Base-by-base conservation (phyloP, 140 eudicot species). In the Flaveria floridana region DNA sequence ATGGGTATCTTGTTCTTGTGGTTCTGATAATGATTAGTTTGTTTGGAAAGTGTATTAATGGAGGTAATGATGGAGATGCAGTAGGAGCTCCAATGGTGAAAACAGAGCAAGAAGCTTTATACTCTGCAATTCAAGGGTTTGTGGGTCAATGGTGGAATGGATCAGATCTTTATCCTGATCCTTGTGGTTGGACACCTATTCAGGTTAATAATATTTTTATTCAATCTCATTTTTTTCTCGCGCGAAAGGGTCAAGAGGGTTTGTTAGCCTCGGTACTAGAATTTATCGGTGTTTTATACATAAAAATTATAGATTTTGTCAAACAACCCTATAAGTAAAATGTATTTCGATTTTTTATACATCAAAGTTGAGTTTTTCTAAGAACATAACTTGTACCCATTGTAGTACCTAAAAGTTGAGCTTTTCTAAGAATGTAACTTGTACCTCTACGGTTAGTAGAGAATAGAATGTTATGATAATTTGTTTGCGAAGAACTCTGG, bases 181-280 rank as follows among this genome's bases (percentile, higher is more conserved):
- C 98, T 76, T 93, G 98, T 86, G 98, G 98, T 67, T 93, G 98
- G 98, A 89, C 98, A 39, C 97, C 98, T 0, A 93, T 93, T 37
- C 96, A 92, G 98, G 98, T 89, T 66, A 30, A 6, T 37, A 28
- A 34, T 34, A 30, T 34, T 2, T 15, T 63, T 10, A 63, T 30
- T 30, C 11, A 52, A 1, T 48, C 55, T 48, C 2, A 12, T 12
- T 14, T 48, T 12, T 6, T 14, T 12, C 18, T 12, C 4, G 5
- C 3, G 2, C 0, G 4, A 2, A 2, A 42, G 10, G 48, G 2
- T 42, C 12, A 42, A 8, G 13, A 44, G 14, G 13, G 14, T 44
- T 8, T 6, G 8, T 5, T 34, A 34, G 6, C 41, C 8, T 34
- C 4, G 41, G 39, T 30, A 30, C 1, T 0, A 4, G 8, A 1